Conservation (phyloP, 176 grass and related monocot genomes). For the Cymbopogon citratus region DNA sequence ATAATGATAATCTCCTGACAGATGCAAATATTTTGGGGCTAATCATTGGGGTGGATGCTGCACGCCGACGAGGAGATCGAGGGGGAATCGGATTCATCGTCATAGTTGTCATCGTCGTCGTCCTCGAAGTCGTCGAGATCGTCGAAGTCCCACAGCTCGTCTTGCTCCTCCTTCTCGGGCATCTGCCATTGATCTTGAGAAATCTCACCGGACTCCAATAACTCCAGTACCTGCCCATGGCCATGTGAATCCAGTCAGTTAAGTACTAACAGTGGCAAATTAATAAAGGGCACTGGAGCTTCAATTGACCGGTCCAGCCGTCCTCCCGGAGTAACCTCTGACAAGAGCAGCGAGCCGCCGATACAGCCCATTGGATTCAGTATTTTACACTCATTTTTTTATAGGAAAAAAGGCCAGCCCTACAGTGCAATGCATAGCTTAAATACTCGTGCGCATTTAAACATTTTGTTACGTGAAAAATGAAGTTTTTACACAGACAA, state of each 20-base stretch:
- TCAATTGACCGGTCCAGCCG: constrained; percentile 11
- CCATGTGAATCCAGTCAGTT: constrained; percentile 14
- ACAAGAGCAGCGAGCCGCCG: neutral
- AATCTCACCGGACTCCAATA: constrained; percentile 57
- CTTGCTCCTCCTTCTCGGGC: constrained; percentile 47
- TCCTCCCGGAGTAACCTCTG: neutral
- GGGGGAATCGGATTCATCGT: constrained; percentile 51
- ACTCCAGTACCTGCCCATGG: constrained; percentile 53
- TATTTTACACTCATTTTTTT: neutral
- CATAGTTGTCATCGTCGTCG: constrained; percentile 31
- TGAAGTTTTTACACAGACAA: neutral
- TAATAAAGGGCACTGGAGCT: neutral
- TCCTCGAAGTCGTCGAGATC: constrained; percentile 64
- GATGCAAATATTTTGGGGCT: constrained; percentile 31
- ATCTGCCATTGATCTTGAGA: constrained; percentile 63
- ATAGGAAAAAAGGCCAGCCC: neutral
- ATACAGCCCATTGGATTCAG: neutral
- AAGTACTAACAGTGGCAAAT: constrained; percentile 12
- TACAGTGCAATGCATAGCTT: too few species aligned
- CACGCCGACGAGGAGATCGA: constrained; percentile 53
- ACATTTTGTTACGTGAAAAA: neutral
- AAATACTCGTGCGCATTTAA: neutral
- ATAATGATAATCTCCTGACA: constrained; percentile 33
- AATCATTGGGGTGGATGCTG: constrained; percentile 49
- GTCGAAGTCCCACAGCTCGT: constrained; percentile 75